Base-by-base conservation (phyloP, 1,284 basidiomycete species). In the Neonothopanus nambi region DNA sequence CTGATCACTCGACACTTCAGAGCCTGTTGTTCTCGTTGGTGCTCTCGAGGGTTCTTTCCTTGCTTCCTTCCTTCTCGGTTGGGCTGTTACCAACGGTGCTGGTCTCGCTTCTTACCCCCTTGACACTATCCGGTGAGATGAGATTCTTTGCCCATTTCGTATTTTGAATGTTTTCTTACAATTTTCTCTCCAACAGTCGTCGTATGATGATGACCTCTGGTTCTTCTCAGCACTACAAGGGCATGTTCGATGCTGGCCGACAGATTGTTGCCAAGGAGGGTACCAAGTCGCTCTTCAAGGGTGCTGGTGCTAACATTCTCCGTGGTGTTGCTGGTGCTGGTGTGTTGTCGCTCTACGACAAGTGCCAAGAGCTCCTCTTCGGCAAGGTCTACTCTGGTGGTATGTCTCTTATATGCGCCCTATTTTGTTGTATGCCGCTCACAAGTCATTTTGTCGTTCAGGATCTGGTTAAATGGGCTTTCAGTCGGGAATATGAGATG, bases 321-420 rank as follows among this genome's bases (percentile, higher is more conserved):
- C 94, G 94, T 89, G 93, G 95, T 86, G 95, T 94, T 79, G 95
- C 94, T 68, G 95, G 94, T 79, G 94, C 95, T 75, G 94, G 94
- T 93, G 95, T 96, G 62, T 76, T 97, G 67, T 94, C 94, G 39
- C 79, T 95, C 58, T 94, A 94, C 74, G 92, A 96, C 85, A 91
- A 95, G 78, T 85, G 95, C 70, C 94, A 96, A 75, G 75, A 88
- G 69, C 69, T 94, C 65, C 76, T 94, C 79, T 95, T 95, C 77
- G 93, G 93, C 84, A 95, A 94, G 84, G 93, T 95, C 74, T 95
- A 95, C 87, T 87, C 91, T 65, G 92, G 90, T 79, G 87, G 84
- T 72, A 59, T 12, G 69, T 64, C 21, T 41, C 51, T 35, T 48
- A n/a, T 42, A 13, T 42, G 15, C 17, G 13, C 5, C 18, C 20